Base-by-base conservation (phyloP, 1,284 basidiomycete species). In the Porogramme epimiltina region DNA sequence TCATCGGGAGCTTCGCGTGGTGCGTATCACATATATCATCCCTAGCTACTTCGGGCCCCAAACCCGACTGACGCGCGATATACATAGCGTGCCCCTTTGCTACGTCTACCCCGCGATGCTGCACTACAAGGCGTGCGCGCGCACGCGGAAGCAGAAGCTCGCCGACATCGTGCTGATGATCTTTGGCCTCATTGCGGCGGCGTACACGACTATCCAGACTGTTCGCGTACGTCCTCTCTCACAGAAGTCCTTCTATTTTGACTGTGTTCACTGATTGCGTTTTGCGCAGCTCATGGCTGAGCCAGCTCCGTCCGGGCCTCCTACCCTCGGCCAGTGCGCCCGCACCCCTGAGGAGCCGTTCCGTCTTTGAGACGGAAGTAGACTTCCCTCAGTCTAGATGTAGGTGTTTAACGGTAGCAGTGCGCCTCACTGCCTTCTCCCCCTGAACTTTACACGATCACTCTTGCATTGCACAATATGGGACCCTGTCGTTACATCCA, bases 1-100 rank as follows among this genome's bases (percentile, higher is more conserved):
- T 99, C 61, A 83, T 99, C 52, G 96, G 96, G 19, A 90, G 90
- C 62, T 92, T 97, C 64, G 95, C 95, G 50, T 98, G 95, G 93
- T 94, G 60, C 62, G 90, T 77, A 22, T 28, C n/a, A 18, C 19
- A 18, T n/a, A 13, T 3, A 6, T 22, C 8, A 10, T 24, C 18
- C 3, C 33, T 5, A 6, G 20, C 20, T 20, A 15, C 26, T 39
- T 5, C 5, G 22, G n/a, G n/a, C n/a, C 6, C 15, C 39, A n/a
- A 42, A 8, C n/a, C 9, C 22, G 18, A 18, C 36, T 49, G 24
- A 49, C 19, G 19, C 2, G 33, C 22, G 22, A 15, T 48, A 25
- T 38, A 20, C 44, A 40, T 20, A 47, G 45, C 9, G 88, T 98
- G 6, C 95, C 96, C 5, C 76, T 98, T 49, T 97, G 94, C 70